These are phyloP conservation scores for Aspergillus spinulosporus DNA, from an alignment of 2,329 filamentous ascomycete species.

Conservation along the genomic window DNA sequence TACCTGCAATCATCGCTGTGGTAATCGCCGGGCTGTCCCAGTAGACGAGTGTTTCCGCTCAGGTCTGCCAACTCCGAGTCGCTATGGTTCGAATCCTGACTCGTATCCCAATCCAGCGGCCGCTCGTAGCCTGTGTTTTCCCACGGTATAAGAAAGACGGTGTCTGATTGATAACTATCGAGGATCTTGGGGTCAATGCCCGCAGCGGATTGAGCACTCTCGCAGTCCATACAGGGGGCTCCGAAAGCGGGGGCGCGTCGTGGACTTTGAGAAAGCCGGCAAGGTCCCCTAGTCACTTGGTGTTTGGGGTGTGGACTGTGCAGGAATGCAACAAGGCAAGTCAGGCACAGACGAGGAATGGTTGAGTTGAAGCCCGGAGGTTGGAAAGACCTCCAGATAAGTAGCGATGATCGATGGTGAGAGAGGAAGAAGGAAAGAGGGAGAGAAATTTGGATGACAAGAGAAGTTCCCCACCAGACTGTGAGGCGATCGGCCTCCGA, in stretches of 20 bases:
- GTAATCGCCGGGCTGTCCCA: constrained; percentile 29
- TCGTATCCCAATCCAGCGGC: constrained; percentile 41
- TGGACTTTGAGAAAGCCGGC: constrained; percentile 17
- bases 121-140: constrained; percentile 39
- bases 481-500: constrained; percentile 28
- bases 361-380: constrained; percentile 3
- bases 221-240: constrained; percentile 40
- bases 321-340: constrained; percentile 6
- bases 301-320: constrained; percentile 3
- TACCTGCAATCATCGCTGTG: constrained; percentile 32
- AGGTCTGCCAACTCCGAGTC: constrained; percentile 39
- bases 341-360: constrained; percentile 1
- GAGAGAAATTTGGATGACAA: constrained; percentile 22
- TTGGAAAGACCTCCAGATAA: constrained; percentile 11
- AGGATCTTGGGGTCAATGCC: constrained; percentile 46
- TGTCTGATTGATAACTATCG: constrained; percentile 42
- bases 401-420: background rate
- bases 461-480: constrained; percentile 28
- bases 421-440: constrained; percentile 3
- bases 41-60: constrained; percentile 26
- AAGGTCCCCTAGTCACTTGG: constrained; percentile 14
- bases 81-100: constrained; percentile 41
- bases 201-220: constrained; percentile 38
- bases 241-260: constrained; percentile 10
- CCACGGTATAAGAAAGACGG: constrained; percentile 39